Percentiles rank a stretch among this genome's conserved stretches.
Evolutionary conservation across 2,329 filamentous ascomycete species (phyloP).

Genomic region (Dothideomycetes sp.): DNA sequence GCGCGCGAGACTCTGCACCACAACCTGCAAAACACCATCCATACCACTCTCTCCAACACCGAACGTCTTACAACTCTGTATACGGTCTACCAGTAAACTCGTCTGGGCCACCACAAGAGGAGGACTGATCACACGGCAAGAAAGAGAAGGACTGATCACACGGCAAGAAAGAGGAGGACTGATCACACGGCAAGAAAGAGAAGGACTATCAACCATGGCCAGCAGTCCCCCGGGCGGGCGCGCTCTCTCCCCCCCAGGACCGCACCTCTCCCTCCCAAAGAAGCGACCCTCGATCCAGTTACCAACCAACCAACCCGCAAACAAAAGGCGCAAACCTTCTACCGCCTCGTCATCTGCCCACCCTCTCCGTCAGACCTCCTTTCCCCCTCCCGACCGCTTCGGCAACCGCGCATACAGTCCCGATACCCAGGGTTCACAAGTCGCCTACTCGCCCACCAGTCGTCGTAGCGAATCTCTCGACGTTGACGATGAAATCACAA

Average conservation of each 20-base stretch:
- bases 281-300: slow-evolving; percentile 50
- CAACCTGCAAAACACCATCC: too few relatives aligned
- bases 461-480: slow-evolving; percentile 13
- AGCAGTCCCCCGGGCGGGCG: slow-evolving; percentile 8
- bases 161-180: too few relatives aligned
- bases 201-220: slow-evolving; percentile 3
- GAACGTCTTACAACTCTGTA: too few relatives aligned
- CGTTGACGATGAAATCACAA: slow-evolving; percentile 24
- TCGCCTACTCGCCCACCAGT: slow-evolving; percentile 6
- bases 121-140: too few relatives aligned
- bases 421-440: slow-evolving; percentile 9
- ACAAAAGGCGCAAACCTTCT: slow-evolving; percentile 63
- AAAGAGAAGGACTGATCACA: too few relatives aligned
- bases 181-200: too few relatives aligned
- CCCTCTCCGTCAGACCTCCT: slow-evolving; percentile 70
- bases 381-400: slow-evolving; percentile 47
- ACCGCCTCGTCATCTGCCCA: slow-evolving; percentile 50
- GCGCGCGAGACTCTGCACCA: too few relatives aligned
- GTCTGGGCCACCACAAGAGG: too few relatives aligned
- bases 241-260: slow-evolving; percentile 9
- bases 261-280: slow-evolving; percentile 40
- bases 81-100: too few relatives aligned
- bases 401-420: slow-evolving; percentile 9
- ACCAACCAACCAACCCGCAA: slow-evolving; percentile 31
- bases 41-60: too few relatives aligned